Evolutionary conservation across 345 rosid species (phyloP).

Genomic region (Syzygium jambos): DNA sequence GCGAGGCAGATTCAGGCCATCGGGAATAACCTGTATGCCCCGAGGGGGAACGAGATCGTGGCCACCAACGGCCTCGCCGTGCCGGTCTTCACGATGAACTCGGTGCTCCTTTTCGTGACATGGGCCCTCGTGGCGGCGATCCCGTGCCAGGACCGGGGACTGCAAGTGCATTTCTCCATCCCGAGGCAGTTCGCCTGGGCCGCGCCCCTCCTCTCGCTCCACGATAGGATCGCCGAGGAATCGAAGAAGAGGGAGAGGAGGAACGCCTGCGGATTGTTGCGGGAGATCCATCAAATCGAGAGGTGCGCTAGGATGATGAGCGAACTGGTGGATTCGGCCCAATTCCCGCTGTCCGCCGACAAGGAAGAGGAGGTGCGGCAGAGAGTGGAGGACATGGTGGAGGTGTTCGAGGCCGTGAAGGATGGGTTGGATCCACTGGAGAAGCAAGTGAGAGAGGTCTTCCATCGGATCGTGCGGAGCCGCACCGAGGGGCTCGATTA

Average conservation of each 20-base stretch:
- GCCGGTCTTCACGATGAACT: slow-evolving; percentile 63
- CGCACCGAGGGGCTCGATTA: slow-evolving; percentile 80
- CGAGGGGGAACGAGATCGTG: slow-evolving; percentile 43
- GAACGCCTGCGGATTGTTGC: slow-evolving; percentile 70
- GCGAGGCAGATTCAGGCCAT: slow-evolving; percentile 81
- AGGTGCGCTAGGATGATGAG: slow-evolving; percentile 44
- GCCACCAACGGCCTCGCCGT: slow-evolving; percentile 55
- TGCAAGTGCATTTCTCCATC: slow-evolving; percentile 64
- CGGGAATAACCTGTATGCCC: slow-evolving; percentile 50
- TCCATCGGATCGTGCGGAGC: slow-evolving; percentile 69
- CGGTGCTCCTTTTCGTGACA: slow-evolving; percentile 67
- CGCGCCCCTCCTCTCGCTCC: slow-evolving; percentile 46
- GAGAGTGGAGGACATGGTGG: slow-evolving; percentile 50
- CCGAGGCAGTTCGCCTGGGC: slow-evolving; percentile 75
- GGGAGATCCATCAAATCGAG: slow-evolving; percentile 78
- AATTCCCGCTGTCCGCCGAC: slow-evolving; percentile 54
- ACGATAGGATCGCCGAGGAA: slow-evolving; percentile 72
- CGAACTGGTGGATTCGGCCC: slow-evolving; percentile 60
- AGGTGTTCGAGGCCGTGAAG: slow-evolving; percentile 41
- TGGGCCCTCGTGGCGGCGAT: slow-evolving; percentile 96
- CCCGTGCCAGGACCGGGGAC: slow-evolving; percentile 93
- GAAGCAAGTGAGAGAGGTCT: slow-evolving; percentile 72
- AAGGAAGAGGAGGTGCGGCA: slow-evolving; percentile 52
- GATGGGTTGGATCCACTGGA: slow-evolving; percentile 78
- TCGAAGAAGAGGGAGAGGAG: slow-evolving; percentile 70